These are phyloP conservation scores for Xylaria sp. DNA, from an alignment of 2,329 filamentous ascomycete genomes.

Conservation along the genomic window DNA sequence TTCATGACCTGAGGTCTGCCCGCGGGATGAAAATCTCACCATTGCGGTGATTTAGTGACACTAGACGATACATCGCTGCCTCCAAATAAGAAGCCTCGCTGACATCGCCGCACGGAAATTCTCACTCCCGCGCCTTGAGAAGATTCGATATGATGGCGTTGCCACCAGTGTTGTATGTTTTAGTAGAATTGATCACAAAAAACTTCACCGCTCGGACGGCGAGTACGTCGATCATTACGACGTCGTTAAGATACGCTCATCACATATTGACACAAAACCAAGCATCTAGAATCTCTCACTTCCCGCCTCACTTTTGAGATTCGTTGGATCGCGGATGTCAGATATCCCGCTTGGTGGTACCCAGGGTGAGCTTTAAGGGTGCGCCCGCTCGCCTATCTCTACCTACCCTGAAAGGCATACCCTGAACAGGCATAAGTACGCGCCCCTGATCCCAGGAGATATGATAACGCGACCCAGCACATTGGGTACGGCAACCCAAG, in stretches of 20 bases:
- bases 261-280: neutral
- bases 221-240: slow-evolving; percentile 13
- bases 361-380: slow-evolving; percentile 18
- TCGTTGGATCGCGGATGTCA: slow-evolving; percentile 12
- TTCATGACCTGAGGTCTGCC: neutral
- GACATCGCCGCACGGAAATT: neutral
- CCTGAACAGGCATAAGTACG: slow-evolving; percentile 4
- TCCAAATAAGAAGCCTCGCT: neutral
- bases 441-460: neutral
- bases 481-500: slow-evolving; percentile 20
- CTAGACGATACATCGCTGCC: neutral
- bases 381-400: slow-evolving; percentile 25
- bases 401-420: slow-evolving; percentile 12
- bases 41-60: neutral
- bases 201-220: neutral
- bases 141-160: neutral
- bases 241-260: slow-evolving; percentile 6
- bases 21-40: neutral
- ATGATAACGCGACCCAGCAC: slow-evolving; percentile 23
- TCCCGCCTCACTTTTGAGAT: slow-evolving; percentile 6
- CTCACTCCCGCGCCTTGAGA: neutral
- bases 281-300: neutral
- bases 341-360: neutral
- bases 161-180: neutral
- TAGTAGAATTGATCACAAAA: too few relatives aligned